Evolutionary conservation across 1,284 basidiomycete species (phyloP).

Genomic region (Leccinum fallax): DNA sequence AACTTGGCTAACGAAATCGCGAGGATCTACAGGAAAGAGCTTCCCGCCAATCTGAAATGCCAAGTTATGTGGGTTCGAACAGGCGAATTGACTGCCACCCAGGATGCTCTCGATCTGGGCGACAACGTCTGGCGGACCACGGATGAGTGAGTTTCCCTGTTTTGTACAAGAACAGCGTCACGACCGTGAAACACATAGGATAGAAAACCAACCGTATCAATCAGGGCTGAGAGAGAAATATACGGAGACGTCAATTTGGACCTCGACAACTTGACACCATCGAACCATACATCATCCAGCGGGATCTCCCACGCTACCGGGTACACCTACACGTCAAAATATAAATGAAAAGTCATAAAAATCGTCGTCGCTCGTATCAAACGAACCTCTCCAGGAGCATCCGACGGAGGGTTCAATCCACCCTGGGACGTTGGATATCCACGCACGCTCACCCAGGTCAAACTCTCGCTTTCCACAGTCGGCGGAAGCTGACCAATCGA

Average conservation of each 20-base stretch:
- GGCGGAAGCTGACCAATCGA: constrained; percentile 54
- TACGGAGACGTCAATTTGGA: constrained; percentile 32
- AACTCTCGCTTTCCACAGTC: constrained; percentile 39
- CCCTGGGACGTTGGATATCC: constrained; percentile 44
- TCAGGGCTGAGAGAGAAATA: constrained; percentile 38
- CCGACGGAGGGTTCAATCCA: constrained; percentile 45
- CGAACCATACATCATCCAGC: constrained; percentile 39
- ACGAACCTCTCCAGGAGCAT: constrained; percentile 51
- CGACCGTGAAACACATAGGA: background rate
- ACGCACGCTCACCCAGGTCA: constrained; percentile 57
- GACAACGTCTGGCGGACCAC: constrained; percentile 56
- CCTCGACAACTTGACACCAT: constrained; percentile 34
- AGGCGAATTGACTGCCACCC: constrained; percentile 43
- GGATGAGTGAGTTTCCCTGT: constrained; percentile 57
- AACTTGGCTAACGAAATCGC: constrained; percentile 56
- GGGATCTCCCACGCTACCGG: constrained; percentile 42
- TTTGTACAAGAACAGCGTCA: background rate
- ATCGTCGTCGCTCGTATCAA: background rate
- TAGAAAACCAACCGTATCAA: constrained; percentile 36
- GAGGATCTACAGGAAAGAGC: constrained; percentile 65
- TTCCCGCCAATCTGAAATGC: constrained; percentile 64
- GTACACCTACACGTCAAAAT: constrained; percentile 27
- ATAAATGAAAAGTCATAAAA: constrained; percentile 8
- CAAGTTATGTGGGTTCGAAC: constrained; percentile 53
- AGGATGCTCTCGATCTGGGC: constrained; percentile 42